Percentiles rank a stretch among this genome's conserved stretches.
phyloP scores from a whole-genome alignment of 768 basidiomycete genomes.

The Favolaschia claudopus region DNA sequence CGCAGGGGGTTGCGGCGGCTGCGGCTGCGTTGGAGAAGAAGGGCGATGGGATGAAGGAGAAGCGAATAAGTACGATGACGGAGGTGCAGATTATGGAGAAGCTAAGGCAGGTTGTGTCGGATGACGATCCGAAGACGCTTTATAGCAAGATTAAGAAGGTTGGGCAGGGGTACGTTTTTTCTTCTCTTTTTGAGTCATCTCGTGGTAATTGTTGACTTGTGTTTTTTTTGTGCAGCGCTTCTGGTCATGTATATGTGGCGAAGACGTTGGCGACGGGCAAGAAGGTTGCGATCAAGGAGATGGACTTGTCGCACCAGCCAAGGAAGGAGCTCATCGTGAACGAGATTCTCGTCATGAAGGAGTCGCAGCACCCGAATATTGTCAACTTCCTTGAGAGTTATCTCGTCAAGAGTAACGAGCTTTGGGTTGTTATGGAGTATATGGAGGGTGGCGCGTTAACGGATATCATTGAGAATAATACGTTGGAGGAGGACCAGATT shows the following conservation, averaged over 20 bases:
- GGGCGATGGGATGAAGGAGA: constrained; percentile 73
- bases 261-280: constrained; percentile 84
- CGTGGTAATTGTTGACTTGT: constrained; percentile 17
- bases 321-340: constrained; percentile 98
- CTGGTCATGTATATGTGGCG: constrained; percentile 97
- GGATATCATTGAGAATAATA: constrained; percentile 97
- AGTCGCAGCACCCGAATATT: constrained; percentile 95
- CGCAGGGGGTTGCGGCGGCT: constrained; percentile 58
- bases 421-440: constrained; percentile 99
- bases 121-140: constrained; percentile 85
- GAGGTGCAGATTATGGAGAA: constrained; percentile 99
- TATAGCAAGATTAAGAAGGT: constrained; percentile 99
- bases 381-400: constrained; percentile 95
- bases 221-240: constrained; percentile 83
- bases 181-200: constrained; percentile 1
- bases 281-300: constrained; percentile 98
- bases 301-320: constrained; percentile 95
- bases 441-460: constrained; percentile 99
- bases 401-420: constrained; percentile 84
- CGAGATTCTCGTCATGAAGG: constrained; percentile 99
- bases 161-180: constrained; percentile 86
- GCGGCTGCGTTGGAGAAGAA: constrained; percentile 80
- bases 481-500: constrained; percentile 94
- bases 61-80: constrained; percentile 94
- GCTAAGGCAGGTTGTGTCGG: constrained; percentile 84